These are phyloP conservation scores for Trichophyton simii DNA, from an alignment of 2,329 filamentous ascomycete genomes.

Conservation along the genomic window DNA sequence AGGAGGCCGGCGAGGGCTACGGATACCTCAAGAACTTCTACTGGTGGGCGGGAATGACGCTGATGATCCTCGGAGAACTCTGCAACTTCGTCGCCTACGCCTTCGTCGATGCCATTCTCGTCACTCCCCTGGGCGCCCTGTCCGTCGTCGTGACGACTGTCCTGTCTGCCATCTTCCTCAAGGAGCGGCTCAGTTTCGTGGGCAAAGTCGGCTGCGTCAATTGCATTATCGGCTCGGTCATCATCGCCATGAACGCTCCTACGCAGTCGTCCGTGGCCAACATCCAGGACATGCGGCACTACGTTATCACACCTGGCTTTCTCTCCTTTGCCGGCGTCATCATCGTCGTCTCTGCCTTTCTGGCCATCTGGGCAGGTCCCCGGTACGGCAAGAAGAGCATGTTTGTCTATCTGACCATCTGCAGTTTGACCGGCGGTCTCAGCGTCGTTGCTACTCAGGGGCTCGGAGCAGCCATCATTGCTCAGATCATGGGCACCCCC, in stretches of 20 bases:
- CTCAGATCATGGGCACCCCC: conserved; percentile 64
- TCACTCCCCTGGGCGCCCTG: conserved; percentile 80
- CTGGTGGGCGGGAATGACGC: conserved; percentile 92
- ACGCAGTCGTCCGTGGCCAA: conserved; percentile 68
- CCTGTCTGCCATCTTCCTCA: conserved; percentile 85
- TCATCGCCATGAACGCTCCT: conserved; percentile 91
- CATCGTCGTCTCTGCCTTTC: conserved; percentile 56
- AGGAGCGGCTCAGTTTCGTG: conserved; percentile 87
- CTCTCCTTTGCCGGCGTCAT: conserved; percentile 73
- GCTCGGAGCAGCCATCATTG: conserved; percentile 77
- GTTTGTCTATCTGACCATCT: conserved; percentile 94
- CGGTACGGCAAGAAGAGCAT: conserved; percentile 92
- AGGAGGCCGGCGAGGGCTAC: conserved; percentile 90
- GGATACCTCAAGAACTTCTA: conserved; percentile 88
- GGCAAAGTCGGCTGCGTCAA: conserved; percentile 93
- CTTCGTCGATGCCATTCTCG: conserved; percentile 90
- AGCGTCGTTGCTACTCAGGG: conserved; percentile 94
- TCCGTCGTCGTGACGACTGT: conserved; percentile 88
- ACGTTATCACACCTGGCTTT: conserved; percentile 77
- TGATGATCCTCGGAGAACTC: conserved; percentile 94
- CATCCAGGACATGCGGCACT: conserved; percentile 86
- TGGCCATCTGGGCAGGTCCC: conserved; percentile 70
- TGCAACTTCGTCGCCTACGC: conserved; percentile 97
- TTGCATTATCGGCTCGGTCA: conserved; percentile 82
- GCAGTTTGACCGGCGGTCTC: conserved; percentile 83